These are phyloP conservation scores for Solanum commersonii DNA, from an alignment of 257 asterid genomes.

Conservation along the genomic window DNA sequence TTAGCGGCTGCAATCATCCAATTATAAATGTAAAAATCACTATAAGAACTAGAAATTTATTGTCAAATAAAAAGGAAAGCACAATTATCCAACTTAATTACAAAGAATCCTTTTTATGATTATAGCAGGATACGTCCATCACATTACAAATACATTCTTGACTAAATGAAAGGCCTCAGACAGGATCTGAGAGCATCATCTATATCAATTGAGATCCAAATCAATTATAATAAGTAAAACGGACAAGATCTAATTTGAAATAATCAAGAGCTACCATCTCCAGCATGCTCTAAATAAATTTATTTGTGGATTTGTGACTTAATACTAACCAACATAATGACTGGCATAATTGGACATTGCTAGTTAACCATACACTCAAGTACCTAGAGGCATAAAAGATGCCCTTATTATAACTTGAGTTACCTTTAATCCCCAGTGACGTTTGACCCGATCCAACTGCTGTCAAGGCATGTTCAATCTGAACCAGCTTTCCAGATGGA, in stretches of 20 bases:
- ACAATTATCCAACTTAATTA: not conserved
- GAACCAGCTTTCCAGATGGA: conserved; percentile 99
- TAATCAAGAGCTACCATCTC: not conserved
- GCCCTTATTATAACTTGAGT: not conserved
- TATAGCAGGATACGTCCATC: not conserved
- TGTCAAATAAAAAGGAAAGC: not conserved
- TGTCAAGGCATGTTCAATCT: conserved; percentile 96
- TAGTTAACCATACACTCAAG: not conserved
- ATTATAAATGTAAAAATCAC: not conserved
- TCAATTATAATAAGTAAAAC: not conserved
- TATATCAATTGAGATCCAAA: not conserved
- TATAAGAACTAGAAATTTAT: not conserved
- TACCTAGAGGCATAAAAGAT: not conserved
- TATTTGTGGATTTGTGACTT: not conserved
- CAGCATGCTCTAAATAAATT: not conserved
- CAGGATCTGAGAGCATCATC: not conserved
- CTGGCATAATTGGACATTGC: not conserved
- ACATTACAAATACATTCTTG: not conserved
- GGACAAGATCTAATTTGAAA: not conserved
- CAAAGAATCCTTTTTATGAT: not conserved
- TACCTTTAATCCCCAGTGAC: conserved; percentile 95
- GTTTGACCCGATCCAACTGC: conserved; percentile 99
- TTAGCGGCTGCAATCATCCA: conserved; percentile 70
- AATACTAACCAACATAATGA: not conserved
- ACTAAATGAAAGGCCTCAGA: not conserved